A percentile compares a stretch with the other conserved stretches of the same genome.
These are phyloP conservation scores for Helicocarpus griseus DNA, from an alignment of 2,329 filamentous ascomycete genomes.

Conservation along the genomic window DNA sequence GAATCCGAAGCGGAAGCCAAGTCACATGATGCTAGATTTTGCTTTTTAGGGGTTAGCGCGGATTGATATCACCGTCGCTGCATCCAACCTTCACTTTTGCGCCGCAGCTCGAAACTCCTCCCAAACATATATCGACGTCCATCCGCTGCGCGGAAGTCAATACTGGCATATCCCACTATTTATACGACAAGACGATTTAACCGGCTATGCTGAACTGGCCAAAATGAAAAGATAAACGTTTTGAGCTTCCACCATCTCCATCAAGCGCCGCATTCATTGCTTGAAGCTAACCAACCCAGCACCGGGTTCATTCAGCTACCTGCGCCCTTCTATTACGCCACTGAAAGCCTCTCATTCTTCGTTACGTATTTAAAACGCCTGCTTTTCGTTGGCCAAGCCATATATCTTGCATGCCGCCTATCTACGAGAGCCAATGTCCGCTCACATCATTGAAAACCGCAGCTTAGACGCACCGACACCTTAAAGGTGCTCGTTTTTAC, in stretches of 20 bases:
- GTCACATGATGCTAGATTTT: neutral
- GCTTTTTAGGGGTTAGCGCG: neutral
- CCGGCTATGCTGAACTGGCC: neutral
- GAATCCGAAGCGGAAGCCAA: neutral
- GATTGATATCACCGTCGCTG: neutral
- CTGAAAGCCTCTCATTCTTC: neutral
- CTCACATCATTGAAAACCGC: neutral
- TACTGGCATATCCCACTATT: neutral
- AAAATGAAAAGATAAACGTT: neutral
- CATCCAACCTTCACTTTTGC: neutral
- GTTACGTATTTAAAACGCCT: neutral
- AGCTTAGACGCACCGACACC: neutral
- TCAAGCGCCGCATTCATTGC: neutral
- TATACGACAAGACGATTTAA: neutral
- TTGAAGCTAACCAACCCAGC: neutral
- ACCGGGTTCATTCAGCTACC: neutral
- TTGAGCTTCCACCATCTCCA: neutral
- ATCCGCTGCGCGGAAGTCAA: neutral
- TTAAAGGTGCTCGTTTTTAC: neutral
- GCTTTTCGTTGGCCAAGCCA: neutral
- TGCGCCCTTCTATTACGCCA: neutral
- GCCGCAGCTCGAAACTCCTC: neutral
- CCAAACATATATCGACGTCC: neutral
- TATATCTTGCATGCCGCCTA: neutral
- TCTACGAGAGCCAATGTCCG: neutral